phyloP scores from a whole-genome alignment of 768 basidiomycete genomes.

The Rhizopogon vulgaris region DNA sequence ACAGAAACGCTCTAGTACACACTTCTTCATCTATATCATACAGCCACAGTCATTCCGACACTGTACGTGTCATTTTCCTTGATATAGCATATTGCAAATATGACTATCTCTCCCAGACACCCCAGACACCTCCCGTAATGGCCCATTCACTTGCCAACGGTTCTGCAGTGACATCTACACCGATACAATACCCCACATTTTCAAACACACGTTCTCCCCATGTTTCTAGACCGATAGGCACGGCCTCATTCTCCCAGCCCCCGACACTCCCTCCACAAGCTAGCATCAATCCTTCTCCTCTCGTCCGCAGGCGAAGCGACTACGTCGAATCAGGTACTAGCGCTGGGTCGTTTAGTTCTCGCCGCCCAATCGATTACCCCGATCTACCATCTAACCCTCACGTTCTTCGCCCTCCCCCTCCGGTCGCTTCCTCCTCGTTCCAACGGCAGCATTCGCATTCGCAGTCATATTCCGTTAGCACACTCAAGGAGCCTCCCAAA shows the following conservation, averaged over 20 bases:
- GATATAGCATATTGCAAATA: not conserved
- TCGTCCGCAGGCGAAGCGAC: constrained; percentile 69
- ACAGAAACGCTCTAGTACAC: constrained; percentile 36
- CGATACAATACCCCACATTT: constrained; percentile 53
- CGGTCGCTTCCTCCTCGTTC: constrained; percentile 59
- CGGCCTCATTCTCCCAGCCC: constrained; percentile 36
- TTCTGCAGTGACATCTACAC: constrained; percentile 20
- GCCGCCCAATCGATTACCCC: constrained; percentile 75
- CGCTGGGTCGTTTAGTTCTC: constrained; percentile 24
- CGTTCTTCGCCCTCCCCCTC: constrained; percentile 73
- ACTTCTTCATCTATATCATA: constrained; percentile 40
- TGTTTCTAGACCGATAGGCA: constrained; percentile 17
- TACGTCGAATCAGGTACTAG: constrained; percentile 63
- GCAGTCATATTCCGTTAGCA: constrained; percentile 29
- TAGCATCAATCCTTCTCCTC: constrained; percentile 73
- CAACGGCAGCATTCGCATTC: constrained; percentile 67
- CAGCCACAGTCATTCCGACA: constrained; percentile 43
- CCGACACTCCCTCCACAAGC: constrained; percentile 73
- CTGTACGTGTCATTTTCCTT: constrained; percentile 29
- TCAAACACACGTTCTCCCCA: constrained; percentile 33
- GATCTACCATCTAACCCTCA: constrained; percentile 53
- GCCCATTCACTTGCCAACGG: constrained; percentile 34
- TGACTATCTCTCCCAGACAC: constrained; percentile 21
- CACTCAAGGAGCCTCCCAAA: constrained; percentile 35
- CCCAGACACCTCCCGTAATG: constrained; percentile 29